A percentile compares a stretch with the other conserved stretches of the same genome.
These are phyloP conservation scores for Hydnum rufescens DNA, from an alignment of 768 basidiomycete genomes.

Conservation along the genomic window DNA sequence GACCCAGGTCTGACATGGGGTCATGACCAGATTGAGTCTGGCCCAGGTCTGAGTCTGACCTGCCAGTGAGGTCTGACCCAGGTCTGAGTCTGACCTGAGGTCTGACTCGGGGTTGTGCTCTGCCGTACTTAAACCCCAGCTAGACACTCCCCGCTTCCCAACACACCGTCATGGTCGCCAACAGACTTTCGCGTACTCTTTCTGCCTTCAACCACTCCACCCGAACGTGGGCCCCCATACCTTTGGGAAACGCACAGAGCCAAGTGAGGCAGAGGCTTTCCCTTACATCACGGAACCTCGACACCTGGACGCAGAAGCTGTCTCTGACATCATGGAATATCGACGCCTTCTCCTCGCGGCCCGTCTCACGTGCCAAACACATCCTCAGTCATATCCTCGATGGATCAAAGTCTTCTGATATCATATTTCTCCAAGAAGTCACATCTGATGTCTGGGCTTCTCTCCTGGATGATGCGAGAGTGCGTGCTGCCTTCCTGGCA, in stretches of 20 bases:
- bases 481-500: slow-evolving; percentile 19
- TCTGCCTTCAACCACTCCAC: slow-evolving; percentile 14
- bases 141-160: background rate
- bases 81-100: too few relatives aligned
- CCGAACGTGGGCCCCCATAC: slow-evolving; percentile 14
- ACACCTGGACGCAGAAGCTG: slow-evolving; percentile 14
- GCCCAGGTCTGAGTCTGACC: too few relatives aligned
- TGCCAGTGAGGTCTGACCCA: too few relatives aligned
- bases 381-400: slow-evolving; percentile 20
- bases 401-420: slow-evolving; percentile 18
- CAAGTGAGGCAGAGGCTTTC: background rate
- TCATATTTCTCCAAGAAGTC: slow-evolving; percentile 26
- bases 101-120: too few relatives aligned
- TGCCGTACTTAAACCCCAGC: slow-evolving; percentile 1
- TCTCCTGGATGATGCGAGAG: slow-evolving; percentile 19
- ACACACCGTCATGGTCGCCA: background rate
- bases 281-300: slow-evolving; percentile 18
- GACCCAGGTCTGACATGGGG: too few relatives aligned
- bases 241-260: slow-evolving; percentile 12
- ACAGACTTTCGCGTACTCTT: background rate
- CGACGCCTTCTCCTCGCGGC: slow-evolving; percentile 18
- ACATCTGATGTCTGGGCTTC: slow-evolving; percentile 15
- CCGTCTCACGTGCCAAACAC: slow-evolving; percentile 19
- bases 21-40: too few relatives aligned
- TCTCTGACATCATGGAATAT: slow-evolving; percentile 18